Percentiles rank a stretch among this genome's conserved stretches.
Conservation (phyloP, 768 basidiomycete species). For the Suillus placidus region DNA sequence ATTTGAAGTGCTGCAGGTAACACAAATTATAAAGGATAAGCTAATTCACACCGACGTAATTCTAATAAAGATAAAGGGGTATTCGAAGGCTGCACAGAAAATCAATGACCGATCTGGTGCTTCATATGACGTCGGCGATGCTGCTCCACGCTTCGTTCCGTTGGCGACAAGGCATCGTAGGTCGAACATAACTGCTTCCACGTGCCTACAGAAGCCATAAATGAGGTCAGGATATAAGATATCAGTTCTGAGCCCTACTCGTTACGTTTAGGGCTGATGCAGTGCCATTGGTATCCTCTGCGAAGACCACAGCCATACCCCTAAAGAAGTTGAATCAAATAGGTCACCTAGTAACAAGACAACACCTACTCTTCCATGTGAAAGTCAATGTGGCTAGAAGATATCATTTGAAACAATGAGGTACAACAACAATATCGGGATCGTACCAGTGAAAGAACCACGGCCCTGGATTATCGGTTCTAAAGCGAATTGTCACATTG, state of each 20-base stretch:
- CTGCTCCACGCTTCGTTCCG: neutral
- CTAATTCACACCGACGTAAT: neutral
- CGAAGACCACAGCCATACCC: constrained; percentile 44
- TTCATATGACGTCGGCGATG: neutral
- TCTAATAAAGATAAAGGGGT: neutral
- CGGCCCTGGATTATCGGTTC: constrained; percentile 68
- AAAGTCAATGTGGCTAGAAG: constrained; percentile 40
- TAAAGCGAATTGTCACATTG: constrained; percentile 60
- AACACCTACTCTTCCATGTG: constrained; percentile 34
- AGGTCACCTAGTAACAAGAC: constrained; percentile 5
- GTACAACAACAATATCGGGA: neutral
- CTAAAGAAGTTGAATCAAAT: constrained; percentile 40
- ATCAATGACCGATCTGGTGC: neutral
- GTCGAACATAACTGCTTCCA: constrained; percentile 11
- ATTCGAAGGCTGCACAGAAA: neutral
- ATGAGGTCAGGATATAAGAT: neutral
- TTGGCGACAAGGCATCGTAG: constrained; percentile 4
- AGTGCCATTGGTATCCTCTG: constrained; percentile 35
- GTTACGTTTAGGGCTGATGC: constrained; percentile 19
- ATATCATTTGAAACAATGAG: neutral
- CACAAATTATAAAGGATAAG: neutral
- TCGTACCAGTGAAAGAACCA: constrained; percentile 49
- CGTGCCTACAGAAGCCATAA: neutral
- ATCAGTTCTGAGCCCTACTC: constrained; percentile 15
- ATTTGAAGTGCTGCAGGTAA: neutral